Conservation (phyloP, 192 early-diverging fungal genomes). For the Coemansia sp. region DNA sequence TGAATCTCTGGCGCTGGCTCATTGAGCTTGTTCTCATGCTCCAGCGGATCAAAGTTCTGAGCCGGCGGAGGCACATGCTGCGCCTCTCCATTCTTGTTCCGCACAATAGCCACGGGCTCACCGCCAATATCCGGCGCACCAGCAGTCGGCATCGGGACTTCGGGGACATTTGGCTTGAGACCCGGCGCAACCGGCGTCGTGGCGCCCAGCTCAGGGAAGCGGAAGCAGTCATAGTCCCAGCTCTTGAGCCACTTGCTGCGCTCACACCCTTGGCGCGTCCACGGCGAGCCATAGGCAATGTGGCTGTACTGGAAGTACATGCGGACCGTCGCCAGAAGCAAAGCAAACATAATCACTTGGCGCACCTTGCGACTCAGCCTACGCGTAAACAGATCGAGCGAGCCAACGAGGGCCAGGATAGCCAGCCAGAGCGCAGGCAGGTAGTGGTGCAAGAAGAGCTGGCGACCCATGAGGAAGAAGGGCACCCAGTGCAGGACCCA, state of each 20-base stretch:
- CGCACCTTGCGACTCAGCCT: conserved; percentile 58
- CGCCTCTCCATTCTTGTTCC: conserved; percentile 12
- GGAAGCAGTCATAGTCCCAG: conserved; percentile 84
- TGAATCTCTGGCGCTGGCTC: conserved; percentile 50
- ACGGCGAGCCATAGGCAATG: conserved; percentile 77
- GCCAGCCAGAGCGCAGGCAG: conserved; percentile 90
- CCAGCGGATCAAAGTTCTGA: conserved; percentile 50
- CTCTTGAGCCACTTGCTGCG: conserved; percentile 71
- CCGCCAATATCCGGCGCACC: conserved; percentile 11
- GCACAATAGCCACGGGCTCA: conserved; percentile 3
- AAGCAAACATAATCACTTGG: conserved; percentile 49
- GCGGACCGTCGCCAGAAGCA: conserved; percentile 58
- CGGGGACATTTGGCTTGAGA: conserved; percentile 17
- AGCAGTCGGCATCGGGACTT: conserved; percentile 17
- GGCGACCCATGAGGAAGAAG: conserved; percentile 87
- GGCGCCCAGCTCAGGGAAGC: conserved; percentile 12
- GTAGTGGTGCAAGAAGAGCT: conserved; percentile 93
- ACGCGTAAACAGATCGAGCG: conserved; percentile 72
- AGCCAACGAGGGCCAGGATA: conserved; percentile 66
- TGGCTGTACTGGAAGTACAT: conserved; percentile 75
- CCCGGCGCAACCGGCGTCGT: neutral
- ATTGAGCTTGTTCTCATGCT: conserved; percentile 55
- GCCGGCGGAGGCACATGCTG: conserved; percentile 25
- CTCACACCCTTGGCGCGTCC: conserved; percentile 74
- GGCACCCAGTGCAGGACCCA: conserved; percentile 86